Evolutionary conservation across 768 basidiomycete species (phyloP).

Genomic region (Aureoboletus auriporus): DNA sequence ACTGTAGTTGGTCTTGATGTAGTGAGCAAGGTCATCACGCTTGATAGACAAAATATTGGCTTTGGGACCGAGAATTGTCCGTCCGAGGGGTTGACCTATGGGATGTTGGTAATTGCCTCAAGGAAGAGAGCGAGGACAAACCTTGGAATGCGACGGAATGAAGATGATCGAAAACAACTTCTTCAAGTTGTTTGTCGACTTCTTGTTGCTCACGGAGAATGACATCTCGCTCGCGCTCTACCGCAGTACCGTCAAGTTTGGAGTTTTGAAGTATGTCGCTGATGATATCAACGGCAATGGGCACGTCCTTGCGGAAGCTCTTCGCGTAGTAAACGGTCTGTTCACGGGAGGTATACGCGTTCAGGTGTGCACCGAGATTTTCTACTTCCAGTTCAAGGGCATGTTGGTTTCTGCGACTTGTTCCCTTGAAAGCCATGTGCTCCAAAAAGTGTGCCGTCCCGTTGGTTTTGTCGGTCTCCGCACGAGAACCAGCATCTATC

Average conservation of each 20-base stretch:
- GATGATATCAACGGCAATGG: constrained; percentile 90
- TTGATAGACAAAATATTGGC: constrained; percentile 94
- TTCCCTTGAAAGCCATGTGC: constrained; percentile 98
- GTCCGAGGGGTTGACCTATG: constrained; percentile 88
- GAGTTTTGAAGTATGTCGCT: constrained; percentile 97
- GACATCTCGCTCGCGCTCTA: constrained; percentile 95
- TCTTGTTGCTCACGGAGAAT: constrained; percentile 98
- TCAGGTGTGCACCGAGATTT: constrained; percentile 94
- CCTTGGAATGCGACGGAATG: constrained; percentile 97
- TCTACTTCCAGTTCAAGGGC: constrained; percentile 95
- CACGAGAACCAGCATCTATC: constrained; percentile 97
- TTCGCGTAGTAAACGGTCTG: constrained; percentile 99
- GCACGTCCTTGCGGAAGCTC: constrained; percentile 94
- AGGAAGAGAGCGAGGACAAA: constrained; percentile 27
- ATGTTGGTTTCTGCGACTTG: constrained; percentile 81
- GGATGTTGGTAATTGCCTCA: constrained; percentile 7
- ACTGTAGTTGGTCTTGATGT: constrained; percentile 98
- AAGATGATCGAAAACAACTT: constrained; percentile 97
- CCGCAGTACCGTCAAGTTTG: constrained; percentile 80
- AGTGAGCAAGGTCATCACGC: constrained; percentile 80
- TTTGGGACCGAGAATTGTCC: constrained; percentile 96
- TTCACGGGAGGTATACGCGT: constrained; percentile 97
- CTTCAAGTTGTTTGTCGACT: constrained; percentile 97
- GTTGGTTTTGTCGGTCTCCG: constrained; percentile 91
- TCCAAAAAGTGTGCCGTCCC: constrained; percentile 99